A percentile compares a stretch with the other conserved stretches of the same genome.
These are phyloP conservation scores for Hygrocybe punicea DNA, from an alignment of 768 basidiomycete species.

Conservation along the genomic window DNA sequence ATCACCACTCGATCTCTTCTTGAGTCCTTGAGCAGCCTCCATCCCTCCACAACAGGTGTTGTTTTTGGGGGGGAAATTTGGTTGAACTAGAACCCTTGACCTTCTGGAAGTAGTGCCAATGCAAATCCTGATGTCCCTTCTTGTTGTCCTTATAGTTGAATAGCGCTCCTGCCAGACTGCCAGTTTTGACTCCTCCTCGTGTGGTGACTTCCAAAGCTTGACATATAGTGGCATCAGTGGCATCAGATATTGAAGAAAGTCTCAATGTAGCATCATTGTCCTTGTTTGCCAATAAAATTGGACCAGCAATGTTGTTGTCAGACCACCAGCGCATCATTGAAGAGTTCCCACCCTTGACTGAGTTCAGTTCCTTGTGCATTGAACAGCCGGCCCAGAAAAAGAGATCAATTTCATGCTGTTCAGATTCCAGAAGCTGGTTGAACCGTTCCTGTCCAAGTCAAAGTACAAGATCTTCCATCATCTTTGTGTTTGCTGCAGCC, in stretches of 20 bases:
- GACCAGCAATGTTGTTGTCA: slow-evolving; percentile 2
- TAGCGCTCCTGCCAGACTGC: slow-evolving; percentile 27
- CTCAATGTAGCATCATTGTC: background rate
- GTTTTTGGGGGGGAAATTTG: slow-evolving; percentile 34
- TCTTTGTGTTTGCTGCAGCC: slow-evolving; percentile 11
- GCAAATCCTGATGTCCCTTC: too few species aligned
- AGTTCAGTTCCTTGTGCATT: slow-evolving; percentile 41
- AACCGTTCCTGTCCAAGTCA: slow-evolving; percentile 23
- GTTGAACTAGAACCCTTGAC: slow-evolving; percentile 15
- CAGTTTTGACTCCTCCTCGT: slow-evolving; percentile 24
- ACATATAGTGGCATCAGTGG: slow-evolving; percentile 21
- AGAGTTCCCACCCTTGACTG: slow-evolving; percentile 28
- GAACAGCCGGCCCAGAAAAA: slow-evolving; percentile 39
- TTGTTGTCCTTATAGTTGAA: slow-evolving; percentile 13
- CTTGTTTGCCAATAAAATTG: background rate
- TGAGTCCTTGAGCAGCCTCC: too few species aligned
- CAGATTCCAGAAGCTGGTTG: slow-evolving; percentile 16
- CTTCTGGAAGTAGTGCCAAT: slow-evolving; percentile 22
- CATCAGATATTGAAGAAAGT: background rate
- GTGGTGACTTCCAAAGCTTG: slow-evolving; percentile 18
- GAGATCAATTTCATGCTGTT: slow-evolving; percentile 15
- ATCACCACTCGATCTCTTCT: too few species aligned
- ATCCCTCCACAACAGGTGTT: too few species aligned
- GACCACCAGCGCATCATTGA: slow-evolving; percentile 19
- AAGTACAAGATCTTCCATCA: slow-evolving; percentile 14